Percentiles rank a stretch among this genome's conserved stretches.
These are phyloP conservation scores for Umbelopsis sp. DNA, from an alignment of 192 early-diverging fungal genomes.

Conservation along the genomic window DNA sequence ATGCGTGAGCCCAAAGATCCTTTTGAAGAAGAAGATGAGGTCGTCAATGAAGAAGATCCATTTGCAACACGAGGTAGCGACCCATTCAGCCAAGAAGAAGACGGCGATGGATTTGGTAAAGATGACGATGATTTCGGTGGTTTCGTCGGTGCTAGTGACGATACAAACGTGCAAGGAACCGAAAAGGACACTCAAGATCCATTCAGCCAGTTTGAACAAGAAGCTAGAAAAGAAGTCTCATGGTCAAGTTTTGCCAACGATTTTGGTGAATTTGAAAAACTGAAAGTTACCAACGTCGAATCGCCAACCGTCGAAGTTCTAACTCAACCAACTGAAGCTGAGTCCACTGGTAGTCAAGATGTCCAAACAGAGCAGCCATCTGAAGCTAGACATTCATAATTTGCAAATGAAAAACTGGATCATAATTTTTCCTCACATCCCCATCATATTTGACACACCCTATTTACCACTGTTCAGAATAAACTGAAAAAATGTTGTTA, in stretches of 20 bases:
- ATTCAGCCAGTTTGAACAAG: conserved; percentile 18
- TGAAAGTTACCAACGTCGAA: conserved; percentile 12
- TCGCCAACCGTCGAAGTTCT: not conserved
- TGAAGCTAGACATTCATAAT: not conserved
- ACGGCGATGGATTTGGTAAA: not conserved
- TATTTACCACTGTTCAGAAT: not conserved
- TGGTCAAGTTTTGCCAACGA: conserved; percentile 23
- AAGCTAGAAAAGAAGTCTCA: conserved; percentile 2
- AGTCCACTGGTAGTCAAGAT: not conserved
- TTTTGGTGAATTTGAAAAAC: conserved; percentile 27
- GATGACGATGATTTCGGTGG: conserved; percentile 31
- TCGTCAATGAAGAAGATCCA: conserved; percentile 20
- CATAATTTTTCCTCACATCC: not conserved
- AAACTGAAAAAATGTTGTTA: conserved; percentile 12
- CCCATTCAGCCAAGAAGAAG: conserved; percentile 7
- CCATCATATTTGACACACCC: not conserved
- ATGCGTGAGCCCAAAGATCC: conserved; percentile 20
- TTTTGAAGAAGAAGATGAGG: conserved; percentile 28
- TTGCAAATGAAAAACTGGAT: not conserved
- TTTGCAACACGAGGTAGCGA: conserved; percentile 9
- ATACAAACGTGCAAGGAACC: not conserved
- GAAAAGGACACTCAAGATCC: not conserved
- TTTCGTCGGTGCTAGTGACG: conserved; percentile 26
- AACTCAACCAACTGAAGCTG: not conserved
- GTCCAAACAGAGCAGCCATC: not conserved